These are phyloP conservation scores for Tylopilus balloui DNA, from an alignment of 768 basidiomycete species.

Conservation along the genomic window DNA sequence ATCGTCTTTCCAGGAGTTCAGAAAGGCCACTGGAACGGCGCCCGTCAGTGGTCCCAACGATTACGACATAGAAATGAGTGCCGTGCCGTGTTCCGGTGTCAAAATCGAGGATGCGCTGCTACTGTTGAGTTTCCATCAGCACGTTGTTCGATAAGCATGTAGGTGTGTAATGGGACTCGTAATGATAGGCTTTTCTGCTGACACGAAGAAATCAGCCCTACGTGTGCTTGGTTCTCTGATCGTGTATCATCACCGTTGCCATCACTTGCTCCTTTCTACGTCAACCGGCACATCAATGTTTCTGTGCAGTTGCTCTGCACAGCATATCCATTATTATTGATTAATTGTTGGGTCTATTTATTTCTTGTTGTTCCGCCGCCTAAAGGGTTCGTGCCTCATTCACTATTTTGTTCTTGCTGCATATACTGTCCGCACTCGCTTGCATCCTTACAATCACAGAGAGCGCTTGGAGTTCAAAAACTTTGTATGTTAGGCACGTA, in stretches of 20 bases:
- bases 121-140: slow-evolving; percentile 70
- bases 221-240: slow-evolving; percentile 14
- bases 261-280: slow-evolving; percentile 8
- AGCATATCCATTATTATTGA: slow-evolving; percentile 36
- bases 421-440: slow-evolving; percentile 13
- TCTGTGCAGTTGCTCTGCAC: slow-evolving; percentile 15
- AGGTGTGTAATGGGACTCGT: slow-evolving; percentile 17
- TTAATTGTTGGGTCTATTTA: slow-evolving; percentile 31
- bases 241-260: slow-evolving; percentile 20
- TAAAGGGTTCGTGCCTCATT: slow-evolving; percentile 5
- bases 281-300: slow-evolving; percentile 6
- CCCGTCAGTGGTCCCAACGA: slow-evolving; percentile 20
- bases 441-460: slow-evolving; percentile 17
- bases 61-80: slow-evolving; percentile 25
- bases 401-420: slow-evolving; percentile 13
- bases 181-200: slow-evolving; percentile 1
- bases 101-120: slow-evolving; percentile 72
- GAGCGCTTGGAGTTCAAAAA: slow-evolving; percentile 20
- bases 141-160: slow-evolving; percentile 47
- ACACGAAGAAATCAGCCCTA: slow-evolving; percentile 13
- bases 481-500: slow-evolving; percentile 21
- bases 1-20: slow-evolving; percentile 44
- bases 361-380: slow-evolving; percentile 8
- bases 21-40: slow-evolving; percentile 37
- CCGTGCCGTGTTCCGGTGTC: slow-evolving; percentile 45